Percentiles rank a stretch among this genome's conserved stretches.
These are phyloP conservation scores for Bjerkandera adusta DNA, from an alignment of 1,284 basidiomycete genomes.

Conservation along the genomic window DNA sequence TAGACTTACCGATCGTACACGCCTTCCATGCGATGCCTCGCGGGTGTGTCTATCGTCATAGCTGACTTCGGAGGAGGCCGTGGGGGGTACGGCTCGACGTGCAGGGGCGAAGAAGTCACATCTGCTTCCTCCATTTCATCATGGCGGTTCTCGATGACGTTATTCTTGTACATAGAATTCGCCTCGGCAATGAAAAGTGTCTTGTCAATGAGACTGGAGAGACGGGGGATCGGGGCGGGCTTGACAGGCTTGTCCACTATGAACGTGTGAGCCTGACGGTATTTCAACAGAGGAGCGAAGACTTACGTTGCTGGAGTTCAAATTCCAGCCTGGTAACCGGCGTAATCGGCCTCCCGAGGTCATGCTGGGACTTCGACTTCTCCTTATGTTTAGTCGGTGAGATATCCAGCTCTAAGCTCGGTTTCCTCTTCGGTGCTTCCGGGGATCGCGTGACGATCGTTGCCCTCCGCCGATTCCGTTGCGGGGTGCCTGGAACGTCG, in stretches of 20 bases:
- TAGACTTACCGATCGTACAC: slow-evolving; percentile 58
- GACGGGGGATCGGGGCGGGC: slow-evolving; percentile 44
- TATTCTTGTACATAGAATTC: slow-evolving; percentile 20
- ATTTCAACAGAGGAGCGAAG: slow-evolving; percentile 7
- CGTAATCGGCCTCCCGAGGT: slow-evolving; percentile 63
- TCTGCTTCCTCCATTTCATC: slow-evolving; percentile 34
- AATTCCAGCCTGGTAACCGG: slow-evolving; percentile 60
- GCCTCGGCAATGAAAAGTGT: slow-evolving; percentile 59
- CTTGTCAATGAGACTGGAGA: slow-evolving; percentile 63
- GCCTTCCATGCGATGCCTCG: slow-evolving; percentile 55
- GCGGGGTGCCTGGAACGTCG: slow-evolving; percentile 14
- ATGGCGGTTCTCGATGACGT: slow-evolving; percentile 12
- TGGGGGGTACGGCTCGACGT: slow-evolving; percentile 61
- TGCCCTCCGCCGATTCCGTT: slow-evolving; percentile 46
- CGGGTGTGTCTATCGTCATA: slow-evolving; percentile 47
- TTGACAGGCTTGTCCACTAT: slow-evolving; percentile 33
- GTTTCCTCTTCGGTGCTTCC: slow-evolving; percentile 29
- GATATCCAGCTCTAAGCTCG: slow-evolving; percentile 34
- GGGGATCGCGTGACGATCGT: slow-evolving; percentile 66
- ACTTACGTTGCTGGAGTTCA: slow-evolving; percentile 57
- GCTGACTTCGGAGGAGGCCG: slow-evolving; percentile 34
- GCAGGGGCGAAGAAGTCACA: slow-evolving; percentile 53
- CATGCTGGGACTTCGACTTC: slow-evolving; percentile 63
- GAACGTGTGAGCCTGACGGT: neutral
- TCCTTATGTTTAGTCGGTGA: slow-evolving; percentile 59